phyloP scores from a whole-genome alignment of 345 rosid genomes.

The Melaleuca quinquenervia region DNA sequence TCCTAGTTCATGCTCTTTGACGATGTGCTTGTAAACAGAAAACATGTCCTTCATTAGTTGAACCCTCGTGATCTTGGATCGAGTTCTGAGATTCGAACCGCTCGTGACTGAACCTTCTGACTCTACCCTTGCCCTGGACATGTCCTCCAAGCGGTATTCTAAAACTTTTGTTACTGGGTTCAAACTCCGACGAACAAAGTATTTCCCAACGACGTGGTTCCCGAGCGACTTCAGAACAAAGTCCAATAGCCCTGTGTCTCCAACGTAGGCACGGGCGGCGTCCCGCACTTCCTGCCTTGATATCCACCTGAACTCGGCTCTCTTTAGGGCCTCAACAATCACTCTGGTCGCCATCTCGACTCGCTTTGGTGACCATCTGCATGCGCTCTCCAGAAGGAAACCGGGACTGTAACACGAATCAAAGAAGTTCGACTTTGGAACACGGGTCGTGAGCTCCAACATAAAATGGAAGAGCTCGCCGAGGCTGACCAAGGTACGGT shows the following conservation, averaged over 20 bases:
- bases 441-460: constrained; percentile 45
- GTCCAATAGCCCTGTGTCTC: constrained; percentile 88
- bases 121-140: constrained; percentile 15
- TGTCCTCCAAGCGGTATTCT: constrained; percentile 79
- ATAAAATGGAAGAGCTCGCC: constrained; percentile 68
- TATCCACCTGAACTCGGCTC: constrained; percentile 57
- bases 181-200: constrained; percentile 70
- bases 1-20: constrained; percentile 40
- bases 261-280: constrained; percentile 76
- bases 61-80: constrained; percentile 41
- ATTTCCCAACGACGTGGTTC: constrained; percentile 81
- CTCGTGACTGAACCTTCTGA: constrained; percentile 6
- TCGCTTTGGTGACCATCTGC: constrained; percentile 85
- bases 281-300: constrained; percentile 93
- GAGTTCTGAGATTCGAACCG: constrained; percentile 26
- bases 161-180: constrained; percentile 89
- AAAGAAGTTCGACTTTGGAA: constrained; percentile 39
- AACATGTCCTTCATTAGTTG: constrained; percentile 62
- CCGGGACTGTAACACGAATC: constrained; percentile 24
- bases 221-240: constrained; percentile 87
- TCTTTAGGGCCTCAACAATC: constrained; percentile 63
- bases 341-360: constrained; percentile 82
- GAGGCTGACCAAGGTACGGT: constrained; percentile 40
- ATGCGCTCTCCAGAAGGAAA: constrained; percentile 30
- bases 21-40: constrained; percentile 35